Base-by-base conservation (phyloP, 208 protist genomes). In the Crithidia expoeki region DNA sequence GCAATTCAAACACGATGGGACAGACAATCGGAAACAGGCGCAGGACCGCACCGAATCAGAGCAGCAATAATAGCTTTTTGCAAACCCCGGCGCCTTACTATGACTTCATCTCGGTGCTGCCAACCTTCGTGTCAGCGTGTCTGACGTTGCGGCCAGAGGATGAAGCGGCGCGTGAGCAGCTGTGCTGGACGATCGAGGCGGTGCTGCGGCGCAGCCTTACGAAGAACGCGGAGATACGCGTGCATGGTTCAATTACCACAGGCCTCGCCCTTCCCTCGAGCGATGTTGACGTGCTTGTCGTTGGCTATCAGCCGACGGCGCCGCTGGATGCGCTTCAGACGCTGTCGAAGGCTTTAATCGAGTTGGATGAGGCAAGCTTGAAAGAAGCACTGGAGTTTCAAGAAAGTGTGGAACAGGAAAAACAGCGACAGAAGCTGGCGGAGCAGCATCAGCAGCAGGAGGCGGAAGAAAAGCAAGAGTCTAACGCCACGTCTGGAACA, bases 201-300 rank as follows among this genome's bases (percentile, higher is more conserved):
- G 73, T 93, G 36, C 72, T 81, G 11, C 79, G 74, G 7, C 61
- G 67, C 25, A 23, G 56, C 12, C 52, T 90, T 53, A 68, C n/a
- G 14, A 77, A 77, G 17, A 34, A 62, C 2, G 78, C 78, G 10
- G 83, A 90, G 42, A 57, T 92, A 28, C 84, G 81, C 32, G 86
- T 96, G 38, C 88, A 96, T 62, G 90, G 90, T 50, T 89, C 81
- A 49, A 80, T 96, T 38, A 89, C 84, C 4, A 94, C 88, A 0
- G 86, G 84, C 4, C 84, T 96, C 42, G 88, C 88, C 4, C 86
- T 96, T 12, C 56, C 79, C 17, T 90, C 80, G 11, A 94, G 88
- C 53, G 90, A 96, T 49, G 86, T 96, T 68, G 90, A 96, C 65
- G 56, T 96, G n/a, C 78, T 94, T 30, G 83, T 90, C 27, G 79